Conservation (phyloP, 495 filamentous ascomycete genomes). For the Bacidia rubella region DNA sequence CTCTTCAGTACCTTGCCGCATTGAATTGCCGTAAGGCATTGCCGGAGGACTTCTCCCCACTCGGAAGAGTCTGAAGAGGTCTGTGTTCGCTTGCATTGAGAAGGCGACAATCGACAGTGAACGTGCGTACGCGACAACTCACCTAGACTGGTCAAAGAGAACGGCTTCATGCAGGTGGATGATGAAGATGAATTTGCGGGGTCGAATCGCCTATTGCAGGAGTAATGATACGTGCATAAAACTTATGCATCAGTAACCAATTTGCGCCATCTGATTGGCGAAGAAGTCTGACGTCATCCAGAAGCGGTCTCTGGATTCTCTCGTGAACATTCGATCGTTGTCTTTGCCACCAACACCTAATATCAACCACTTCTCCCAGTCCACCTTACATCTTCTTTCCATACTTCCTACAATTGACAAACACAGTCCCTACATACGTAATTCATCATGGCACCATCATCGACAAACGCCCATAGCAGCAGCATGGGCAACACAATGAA, state of each 20-base stretch:
- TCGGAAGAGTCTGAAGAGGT: too few relatives aligned
- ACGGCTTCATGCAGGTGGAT: too few relatives aligned
- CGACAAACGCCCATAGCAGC: neutral
- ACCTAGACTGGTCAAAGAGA: too few relatives aligned
- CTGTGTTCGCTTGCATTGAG: too few relatives aligned
- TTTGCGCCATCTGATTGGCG: neutral
- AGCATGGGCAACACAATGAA: constrained; percentile 1
- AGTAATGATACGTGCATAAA: neutral
- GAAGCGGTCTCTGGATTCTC: neutral
- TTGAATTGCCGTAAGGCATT: too few relatives aligned
- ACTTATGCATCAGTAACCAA: neutral
- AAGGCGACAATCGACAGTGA: too few relatives aligned
- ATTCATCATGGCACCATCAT: constrained; percentile 5
- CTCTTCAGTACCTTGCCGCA: too few relatives aligned
- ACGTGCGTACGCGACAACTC: too few relatives aligned
- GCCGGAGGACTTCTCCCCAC: too few relatives aligned
- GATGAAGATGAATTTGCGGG: neutral
- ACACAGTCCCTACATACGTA: neutral
- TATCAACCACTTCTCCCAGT: neutral
- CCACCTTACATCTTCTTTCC: neutral
- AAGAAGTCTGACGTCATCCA: neutral
- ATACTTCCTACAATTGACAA: too few relatives aligned
- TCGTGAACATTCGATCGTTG: neutral
- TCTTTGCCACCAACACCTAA: neutral
- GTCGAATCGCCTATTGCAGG: neutral